phyloP scores from a whole-genome alignment of 164 flowering plant genomes.

The Liriodendron chinense region DNA sequence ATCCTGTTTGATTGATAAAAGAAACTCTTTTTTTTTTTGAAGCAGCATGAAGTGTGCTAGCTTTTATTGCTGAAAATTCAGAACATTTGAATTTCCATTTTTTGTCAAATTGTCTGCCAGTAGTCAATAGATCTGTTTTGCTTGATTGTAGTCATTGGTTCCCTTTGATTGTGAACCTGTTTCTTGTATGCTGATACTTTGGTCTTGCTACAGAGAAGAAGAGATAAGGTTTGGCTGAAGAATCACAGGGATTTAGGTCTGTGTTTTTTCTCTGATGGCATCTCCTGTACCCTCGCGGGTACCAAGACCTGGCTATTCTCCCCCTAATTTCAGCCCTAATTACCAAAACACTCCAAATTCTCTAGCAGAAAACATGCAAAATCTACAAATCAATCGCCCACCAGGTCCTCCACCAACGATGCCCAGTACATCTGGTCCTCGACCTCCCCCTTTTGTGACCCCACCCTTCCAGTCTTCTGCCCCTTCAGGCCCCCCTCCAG shows the following conservation, averaged over 20 bases:
- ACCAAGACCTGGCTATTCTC: slow-evolving; percentile 53
- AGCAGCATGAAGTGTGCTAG: too few species aligned
- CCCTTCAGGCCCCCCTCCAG: slow-evolving; percentile 14
- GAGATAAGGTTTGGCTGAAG: slow-evolving; percentile 7
- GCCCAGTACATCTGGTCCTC: slow-evolving; percentile 42
- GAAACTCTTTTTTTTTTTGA: too few species aligned
- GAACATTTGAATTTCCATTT: too few species aligned
- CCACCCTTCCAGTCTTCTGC: slow-evolving; percentile 27
- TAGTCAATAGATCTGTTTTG: too few species aligned
- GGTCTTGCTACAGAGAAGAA: slow-evolving; percentile 8
- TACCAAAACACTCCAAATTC: slow-evolving; percentile 36
- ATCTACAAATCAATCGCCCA: slow-evolving; percentile 53
- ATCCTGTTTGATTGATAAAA: too few species aligned
- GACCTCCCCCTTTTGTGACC: slow-evolving; percentile 47
- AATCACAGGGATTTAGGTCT: slow-evolving; percentile 10
- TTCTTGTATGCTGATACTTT: too few species aligned
- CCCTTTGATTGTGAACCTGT: too few species aligned
- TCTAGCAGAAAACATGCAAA: slow-evolving; percentile 58
- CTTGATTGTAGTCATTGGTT: too few species aligned
- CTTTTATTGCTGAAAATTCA: too few species aligned
- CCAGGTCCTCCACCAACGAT: slow-evolving; percentile 24
- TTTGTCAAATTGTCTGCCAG: too few species aligned
- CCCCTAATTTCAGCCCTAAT: slow-evolving; percentile 60
- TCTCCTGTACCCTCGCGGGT: slow-evolving; percentile 69
- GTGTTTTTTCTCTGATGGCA: slow-evolving; percentile 40